Base-by-base conservation (phyloP, 768 basidiomycete species). In the Hericium alpestre region DNA sequence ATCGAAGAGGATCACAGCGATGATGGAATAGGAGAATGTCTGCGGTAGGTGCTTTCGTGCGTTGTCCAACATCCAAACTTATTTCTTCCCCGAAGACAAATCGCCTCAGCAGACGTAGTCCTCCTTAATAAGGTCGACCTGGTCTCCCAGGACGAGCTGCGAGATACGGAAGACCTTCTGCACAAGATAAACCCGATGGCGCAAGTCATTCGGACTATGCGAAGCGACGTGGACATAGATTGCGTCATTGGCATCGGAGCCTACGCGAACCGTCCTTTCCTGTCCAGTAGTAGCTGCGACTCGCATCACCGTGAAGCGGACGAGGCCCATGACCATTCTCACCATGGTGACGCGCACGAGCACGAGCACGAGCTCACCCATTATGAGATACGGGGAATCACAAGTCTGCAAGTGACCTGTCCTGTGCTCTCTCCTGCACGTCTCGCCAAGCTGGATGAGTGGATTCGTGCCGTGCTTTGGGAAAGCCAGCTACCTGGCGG, bases 61-160 rank as follows among this genome's bases (percentile, higher is more conserved):
- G 38, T 37, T 16, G 23, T 58, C 51, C 48, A 56, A 40, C 48
- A 25, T 38, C 37, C 20, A 54, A 5, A 38, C 25, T 12, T 10
- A 51, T 12, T 27, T 12, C 7, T 16, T 23, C 23, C 22, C 43
- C 12, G n/a, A 65, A 96, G 94, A 54, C 96, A 99, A 75, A 86
- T 98, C 50, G 95, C 91, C 1, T 86, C 84, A 39, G 85, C 95
- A 23, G 96, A 99, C 65, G 86, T 95, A 23, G 78, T 98, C 39
- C 71, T 99, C 25, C 72, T 99, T 27, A 99, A 99, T 76, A 99
- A 99, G 74, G 74, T 76, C 25, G 95, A 97, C 65, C 74, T 97
- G 9, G 84, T 82, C 1, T 65, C 77, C 1, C 59, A 76, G 1
- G 68, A 72, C 5, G 71, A 73, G 20, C 64, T 89, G 1, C 54